Evolutionary conservation across 371 early-diverging fungal species (phyloP).

Genomic region (Mucor irregularis): DNA sequence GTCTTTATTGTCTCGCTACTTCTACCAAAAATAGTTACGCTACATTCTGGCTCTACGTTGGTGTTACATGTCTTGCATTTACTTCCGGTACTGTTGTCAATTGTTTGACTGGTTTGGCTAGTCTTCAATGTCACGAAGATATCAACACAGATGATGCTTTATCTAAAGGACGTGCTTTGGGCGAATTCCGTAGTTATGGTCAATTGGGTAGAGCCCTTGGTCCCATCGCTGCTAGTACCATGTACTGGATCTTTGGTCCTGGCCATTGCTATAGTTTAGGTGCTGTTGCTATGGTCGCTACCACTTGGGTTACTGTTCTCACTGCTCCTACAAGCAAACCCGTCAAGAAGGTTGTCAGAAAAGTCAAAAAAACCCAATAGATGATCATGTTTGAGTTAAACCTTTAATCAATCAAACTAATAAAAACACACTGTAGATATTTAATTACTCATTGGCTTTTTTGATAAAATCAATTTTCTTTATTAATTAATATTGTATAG

Average conservation of each 20-base stretch:
- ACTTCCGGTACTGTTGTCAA: conserved; percentile 95
- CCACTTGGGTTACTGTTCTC: conserved; percentile 20
- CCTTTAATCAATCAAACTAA: background rate
- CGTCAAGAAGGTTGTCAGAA: background rate
- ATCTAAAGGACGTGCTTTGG: conserved; percentile 75
- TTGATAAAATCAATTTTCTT: background rate
- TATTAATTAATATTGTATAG: background rate
- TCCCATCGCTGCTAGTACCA: conserved; percentile 82
- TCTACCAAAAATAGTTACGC: conserved; percentile 33
- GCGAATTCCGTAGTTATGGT: conserved; percentile 86
- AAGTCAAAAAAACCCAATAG: conserved; percentile 2
- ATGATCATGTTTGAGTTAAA: background rate
- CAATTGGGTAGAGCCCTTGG: conserved; percentile 93
- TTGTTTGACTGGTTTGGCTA: conserved; percentile 81
- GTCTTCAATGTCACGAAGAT: conserved; percentile 52
- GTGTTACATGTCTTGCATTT: conserved; percentile 81
- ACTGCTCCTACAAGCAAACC: conserved; percentile 1
- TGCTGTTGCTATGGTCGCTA: conserved; percentile 28
- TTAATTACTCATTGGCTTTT: too few relatives aligned
- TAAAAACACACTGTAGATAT: background rate
- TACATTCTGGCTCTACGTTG: conserved; percentile 33
- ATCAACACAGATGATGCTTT: conserved; percentile 19
- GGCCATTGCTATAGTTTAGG: conserved; percentile 52
- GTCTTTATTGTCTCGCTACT: conserved; percentile 65
- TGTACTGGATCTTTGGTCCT: conserved; percentile 89